phyloP scores from a whole-genome alignment of 805 yeast genomes.

The Suhomyces xylopsoci region DNA sequence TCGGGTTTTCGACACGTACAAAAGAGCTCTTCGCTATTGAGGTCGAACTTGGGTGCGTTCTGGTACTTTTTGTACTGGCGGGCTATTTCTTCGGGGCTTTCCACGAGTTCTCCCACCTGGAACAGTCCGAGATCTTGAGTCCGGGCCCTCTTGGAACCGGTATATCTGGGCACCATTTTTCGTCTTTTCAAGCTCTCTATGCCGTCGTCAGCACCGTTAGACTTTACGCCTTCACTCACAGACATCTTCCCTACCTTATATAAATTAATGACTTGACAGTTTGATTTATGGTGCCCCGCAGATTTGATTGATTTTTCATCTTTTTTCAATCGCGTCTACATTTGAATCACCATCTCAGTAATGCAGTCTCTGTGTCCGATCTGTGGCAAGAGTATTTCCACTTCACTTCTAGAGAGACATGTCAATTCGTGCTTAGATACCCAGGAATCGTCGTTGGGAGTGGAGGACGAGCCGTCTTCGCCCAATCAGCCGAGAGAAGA shows the following conservation, averaged over 20 bases:
- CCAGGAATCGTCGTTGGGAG: slow-evolving; percentile 12
- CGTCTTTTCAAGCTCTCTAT: neutral
- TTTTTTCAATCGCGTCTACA: neutral
- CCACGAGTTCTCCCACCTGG: slow-evolving; percentile 5
- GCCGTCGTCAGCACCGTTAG: neutral
- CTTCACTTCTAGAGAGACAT: slow-evolving; percentile 32
- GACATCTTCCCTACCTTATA: too few relatives aligned
- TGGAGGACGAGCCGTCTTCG: neutral
- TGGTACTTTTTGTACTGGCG: slow-evolving; percentile 36
- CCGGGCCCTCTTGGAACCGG: neutral
- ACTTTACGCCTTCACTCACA: neutral
- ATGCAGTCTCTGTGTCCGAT: slow-evolving; percentile 31
- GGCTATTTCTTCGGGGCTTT: slow-evolving; percentile 26
- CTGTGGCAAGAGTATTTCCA: slow-evolving; percentile 25
- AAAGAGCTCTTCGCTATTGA: slow-evolving; percentile 60
- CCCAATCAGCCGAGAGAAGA: slow-evolving; percentile 1
- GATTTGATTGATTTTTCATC: neutral
- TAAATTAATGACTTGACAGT: too few relatives aligned
- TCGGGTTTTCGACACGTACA: slow-evolving; percentile 81
- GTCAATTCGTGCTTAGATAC: slow-evolving; percentile 40
- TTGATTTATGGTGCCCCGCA: neutral
- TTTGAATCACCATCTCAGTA: neutral
- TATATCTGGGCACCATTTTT: neutral
- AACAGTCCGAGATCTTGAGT: neutral
- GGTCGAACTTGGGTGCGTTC: slow-evolving; percentile 39